A percentile compares a stretch with the other conserved stretches of the same genome.
Evolutionary conservation across 805 yeast species (phyloP).

Genomic region (Saturnispora serradocipensis): DNA sequence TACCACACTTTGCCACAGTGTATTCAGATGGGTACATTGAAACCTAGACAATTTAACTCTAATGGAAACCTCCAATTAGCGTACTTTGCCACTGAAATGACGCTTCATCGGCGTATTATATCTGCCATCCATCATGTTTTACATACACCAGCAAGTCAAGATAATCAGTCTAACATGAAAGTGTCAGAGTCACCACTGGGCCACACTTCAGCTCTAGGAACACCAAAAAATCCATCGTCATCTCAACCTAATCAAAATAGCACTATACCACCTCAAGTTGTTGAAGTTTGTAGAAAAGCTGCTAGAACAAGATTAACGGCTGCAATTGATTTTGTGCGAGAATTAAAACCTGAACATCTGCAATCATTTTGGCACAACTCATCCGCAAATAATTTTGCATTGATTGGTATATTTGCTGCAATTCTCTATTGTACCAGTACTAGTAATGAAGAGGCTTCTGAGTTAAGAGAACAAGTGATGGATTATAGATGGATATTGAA

Average conservation of each 20-base stretch:
- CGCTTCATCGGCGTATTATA: conserved; percentile 71
- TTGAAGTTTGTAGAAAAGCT: conserved; percentile 69
- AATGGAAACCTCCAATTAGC: conserved; percentile 76
- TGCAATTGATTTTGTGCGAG: conserved; percentile 69
- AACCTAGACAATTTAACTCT: conserved; percentile 55
- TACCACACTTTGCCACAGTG: conserved; percentile 61
- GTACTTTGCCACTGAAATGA: conserved; percentile 83
- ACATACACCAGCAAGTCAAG: neutral
- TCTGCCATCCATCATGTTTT: conserved; percentile 36
- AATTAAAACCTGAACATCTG: conserved; percentile 70
- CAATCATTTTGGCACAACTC: conserved; percentile 88
- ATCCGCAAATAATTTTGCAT: conserved; percentile 65
- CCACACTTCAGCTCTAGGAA: neutral
- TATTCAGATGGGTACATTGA: conserved; percentile 52
- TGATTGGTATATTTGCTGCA: conserved; percentile 85
- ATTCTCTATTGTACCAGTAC: conserved; percentile 62
- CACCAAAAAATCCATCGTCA: neutral
- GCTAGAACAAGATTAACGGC: conserved; percentile 77
- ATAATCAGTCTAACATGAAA: neutral
- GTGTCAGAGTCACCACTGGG: neutral
- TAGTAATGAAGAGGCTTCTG: conserved; percentile 50
- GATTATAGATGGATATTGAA: conserved; percentile 72
- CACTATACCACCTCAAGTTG: conserved; percentile 40
- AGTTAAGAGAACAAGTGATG: conserved; percentile 58
- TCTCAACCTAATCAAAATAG: neutral